Conservation (phyloP, 1,284 basidiomycete species). For the Singerocomus inundabilis region DNA sequence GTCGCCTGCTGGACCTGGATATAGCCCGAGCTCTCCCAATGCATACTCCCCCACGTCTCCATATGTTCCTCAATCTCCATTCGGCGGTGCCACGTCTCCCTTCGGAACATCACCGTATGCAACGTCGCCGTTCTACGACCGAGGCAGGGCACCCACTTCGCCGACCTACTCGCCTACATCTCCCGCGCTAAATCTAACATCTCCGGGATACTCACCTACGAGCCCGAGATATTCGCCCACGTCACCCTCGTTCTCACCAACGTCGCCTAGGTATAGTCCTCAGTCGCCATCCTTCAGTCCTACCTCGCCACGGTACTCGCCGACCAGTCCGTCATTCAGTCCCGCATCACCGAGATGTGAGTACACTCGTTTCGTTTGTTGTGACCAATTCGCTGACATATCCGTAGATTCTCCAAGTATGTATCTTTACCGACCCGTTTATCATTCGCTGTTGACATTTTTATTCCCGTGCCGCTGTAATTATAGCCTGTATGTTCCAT, state of each 20-base stretch:
- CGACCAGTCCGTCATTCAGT: slow-evolving; percentile 83
- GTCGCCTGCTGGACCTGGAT: slow-evolving; percentile 75
- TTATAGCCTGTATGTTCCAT: slow-evolving; percentile 55
- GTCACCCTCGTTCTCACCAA: slow-evolving; percentile 84
- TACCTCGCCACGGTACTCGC: slow-evolving; percentile 81
- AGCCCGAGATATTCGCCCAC: slow-evolving; percentile 86
- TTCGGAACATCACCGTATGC: slow-evolving; percentile 78
- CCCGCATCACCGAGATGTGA: slow-evolving; percentile 82
- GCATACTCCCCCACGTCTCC: slow-evolving; percentile 88
- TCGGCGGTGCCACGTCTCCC: slow-evolving; percentile 76
- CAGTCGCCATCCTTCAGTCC: slow-evolving; percentile 85
- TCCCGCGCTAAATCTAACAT: slow-evolving; percentile 75
- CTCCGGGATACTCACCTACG: slow-evolving; percentile 85
- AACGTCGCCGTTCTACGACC: slow-evolving; percentile 79
- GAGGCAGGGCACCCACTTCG: slow-evolving; percentile 64
- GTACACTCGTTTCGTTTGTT: slow-evolving; percentile 31
- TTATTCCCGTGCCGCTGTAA: slow-evolving; percentile 12
- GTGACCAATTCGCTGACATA: slow-evolving; percentile 23
- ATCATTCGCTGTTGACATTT: slow-evolving; percentile 18
- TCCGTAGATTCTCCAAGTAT: slow-evolving; percentile 74
- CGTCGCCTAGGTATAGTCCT: slow-evolving; percentile 79
- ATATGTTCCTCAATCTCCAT: slow-evolving; percentile 84
- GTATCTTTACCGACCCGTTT: slow-evolving; percentile 31
- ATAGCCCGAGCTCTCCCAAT: slow-evolving; percentile 82
- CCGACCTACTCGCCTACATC: slow-evolving; percentile 88